A percentile compares a stretch with the other conserved stretches of the same genome.
Conservation (phyloP, 345 rosid genomes). For the Brassica carinata region DNA sequence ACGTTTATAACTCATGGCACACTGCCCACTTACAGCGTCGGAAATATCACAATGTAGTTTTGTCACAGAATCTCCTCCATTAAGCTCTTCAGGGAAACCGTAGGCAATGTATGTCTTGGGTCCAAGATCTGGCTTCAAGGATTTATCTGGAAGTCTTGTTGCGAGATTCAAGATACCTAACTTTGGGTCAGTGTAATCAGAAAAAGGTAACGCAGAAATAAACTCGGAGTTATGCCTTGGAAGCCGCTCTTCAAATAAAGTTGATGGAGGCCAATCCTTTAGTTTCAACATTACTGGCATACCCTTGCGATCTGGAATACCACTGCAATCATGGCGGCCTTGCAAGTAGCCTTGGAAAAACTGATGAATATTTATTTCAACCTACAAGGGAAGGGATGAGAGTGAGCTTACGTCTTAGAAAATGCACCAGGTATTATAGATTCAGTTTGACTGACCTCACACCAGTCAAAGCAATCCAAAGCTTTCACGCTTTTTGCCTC, state of each 20-base stretch:
- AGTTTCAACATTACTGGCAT: slow-evolving; percentile 74
- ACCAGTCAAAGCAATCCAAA: slow-evolving; percentile 67
- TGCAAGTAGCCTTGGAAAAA: slow-evolving; percentile 64
- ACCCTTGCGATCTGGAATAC: background rate
- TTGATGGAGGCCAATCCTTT: slow-evolving; percentile 90
- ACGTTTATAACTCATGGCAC: background rate
- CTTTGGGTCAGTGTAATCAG: slow-evolving; percentile 68
- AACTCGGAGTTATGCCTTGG: slow-evolving; percentile 79
- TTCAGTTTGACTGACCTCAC: slow-evolving; percentile 32
- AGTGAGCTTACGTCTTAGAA: background rate
- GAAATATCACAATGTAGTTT: slow-evolving; percentile 87
- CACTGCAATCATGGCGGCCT: slow-evolving; percentile 29
- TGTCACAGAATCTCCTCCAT: slow-evolving; percentile 82
- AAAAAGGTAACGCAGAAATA: slow-evolving; percentile 61
- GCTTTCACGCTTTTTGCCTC: slow-evolving; percentile 47
- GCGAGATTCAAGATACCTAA: slow-evolving; percentile 65
- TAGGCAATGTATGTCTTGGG: slow-evolving; percentile 85
- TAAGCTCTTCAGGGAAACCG: slow-evolving; percentile 72
- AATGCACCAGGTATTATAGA: background rate
- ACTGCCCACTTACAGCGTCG: slow-evolving; percentile 59
- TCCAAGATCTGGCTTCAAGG: slow-evolving; percentile 82
- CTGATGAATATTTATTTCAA: slow-evolving; percentile 54
- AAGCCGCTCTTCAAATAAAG: slow-evolving; percentile 54
- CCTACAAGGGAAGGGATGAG: slow-evolving; percentile 45
- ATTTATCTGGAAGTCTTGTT: slow-evolving; percentile 52